These are phyloP conservation scores for Aspergillus heteromorphus DNA, from an alignment of 495 filamentous ascomycete species.

Conservation along the genomic window DNA sequence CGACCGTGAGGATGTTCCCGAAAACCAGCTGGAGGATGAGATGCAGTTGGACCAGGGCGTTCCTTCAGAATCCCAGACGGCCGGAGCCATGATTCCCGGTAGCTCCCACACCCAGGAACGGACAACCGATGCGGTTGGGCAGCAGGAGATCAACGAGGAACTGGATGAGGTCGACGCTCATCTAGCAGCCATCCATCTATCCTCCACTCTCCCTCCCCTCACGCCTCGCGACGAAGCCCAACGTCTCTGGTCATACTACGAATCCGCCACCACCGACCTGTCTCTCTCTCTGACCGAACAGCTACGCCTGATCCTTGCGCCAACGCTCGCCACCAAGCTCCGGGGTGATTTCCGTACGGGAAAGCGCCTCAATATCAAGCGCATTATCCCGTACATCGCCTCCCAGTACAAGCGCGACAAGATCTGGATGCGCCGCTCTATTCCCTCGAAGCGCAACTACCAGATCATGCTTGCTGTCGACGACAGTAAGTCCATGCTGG, in stretches of 20 bases:
- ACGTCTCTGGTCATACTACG: conserved; percentile 78
- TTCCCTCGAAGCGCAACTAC: conserved; percentile 88
- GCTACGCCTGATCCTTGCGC: conserved; percentile 88
- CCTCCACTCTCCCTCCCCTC: conserved; percentile 33
- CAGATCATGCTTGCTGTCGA: conserved; percentile 97
- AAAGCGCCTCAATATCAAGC: conserved; percentile 97
- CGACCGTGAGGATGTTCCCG: conserved; percentile 46
- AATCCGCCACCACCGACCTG: conserved; percentile 74
- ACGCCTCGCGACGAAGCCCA: conserved; percentile 59
- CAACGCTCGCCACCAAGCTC: conserved; percentile 91
- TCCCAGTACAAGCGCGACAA: conserved; percentile 97
- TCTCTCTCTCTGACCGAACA: conserved; percentile 87
- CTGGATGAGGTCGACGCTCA: conserved; percentile 68
- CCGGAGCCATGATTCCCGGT: conserved; percentile 39
- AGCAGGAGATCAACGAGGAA: conserved; percentile 51
- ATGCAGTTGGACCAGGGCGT: conserved; percentile 41
- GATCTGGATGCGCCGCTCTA: conserved; percentile 95
- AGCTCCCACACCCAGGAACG: conserved; percentile 29
- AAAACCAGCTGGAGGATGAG: conserved; percentile 45
- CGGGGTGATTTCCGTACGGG: conserved; percentile 96
- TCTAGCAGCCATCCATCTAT: conserved; percentile 66
- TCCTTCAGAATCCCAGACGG: conserved; percentile 36
- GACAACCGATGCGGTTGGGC: conserved; percentile 26
- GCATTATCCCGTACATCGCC: conserved; percentile 98
- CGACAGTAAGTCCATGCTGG: conserved; percentile 88